phyloP scores from a whole-genome alignment of 176 grass and related monocot genomes.

The Oryza meyeriana region DNA sequence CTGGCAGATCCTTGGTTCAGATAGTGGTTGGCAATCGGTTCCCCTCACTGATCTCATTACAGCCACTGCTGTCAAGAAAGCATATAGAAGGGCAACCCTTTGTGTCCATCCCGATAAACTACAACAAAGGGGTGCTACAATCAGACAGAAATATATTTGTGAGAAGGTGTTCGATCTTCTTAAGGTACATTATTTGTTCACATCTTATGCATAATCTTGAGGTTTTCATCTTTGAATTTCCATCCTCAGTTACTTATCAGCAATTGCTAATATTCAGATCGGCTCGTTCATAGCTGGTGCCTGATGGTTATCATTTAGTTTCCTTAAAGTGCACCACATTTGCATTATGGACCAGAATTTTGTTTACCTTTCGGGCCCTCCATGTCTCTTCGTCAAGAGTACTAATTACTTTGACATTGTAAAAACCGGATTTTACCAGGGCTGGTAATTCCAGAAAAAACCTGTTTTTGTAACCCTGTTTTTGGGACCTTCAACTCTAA shows the following conservation, averaged over 20 bases:
- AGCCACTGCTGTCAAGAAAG: slow-evolving; percentile 76
- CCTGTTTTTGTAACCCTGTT: neutral
- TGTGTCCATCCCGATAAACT: slow-evolving; percentile 98
- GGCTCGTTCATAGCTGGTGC: neutral
- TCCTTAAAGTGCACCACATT: neutral
- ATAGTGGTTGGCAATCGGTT: slow-evolving; percentile 91
- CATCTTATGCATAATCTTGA: slow-evolving; percentile 12
- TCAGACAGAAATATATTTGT: slow-evolving; percentile 95
- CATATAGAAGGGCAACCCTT: slow-evolving; percentile 93
- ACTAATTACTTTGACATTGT: neutral
- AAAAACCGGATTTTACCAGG: neutral
- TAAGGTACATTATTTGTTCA: slow-evolving; percentile 61
- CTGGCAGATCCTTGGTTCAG: slow-evolving; percentile 81
- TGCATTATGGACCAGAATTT: neutral
- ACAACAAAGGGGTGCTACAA: slow-evolving; percentile 87
- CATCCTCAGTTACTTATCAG: neutral
- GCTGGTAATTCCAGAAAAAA: neutral
- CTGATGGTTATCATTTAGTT: neutral
- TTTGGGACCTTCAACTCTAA: neutral
- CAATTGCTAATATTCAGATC: neutral
- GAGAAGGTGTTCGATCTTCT: slow-evolving; percentile 99
- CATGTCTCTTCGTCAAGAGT: neutral
- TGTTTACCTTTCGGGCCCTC: neutral
- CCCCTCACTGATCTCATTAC: slow-evolving; percentile 96
- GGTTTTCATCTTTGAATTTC: slow-evolving; percentile 24